Percentiles rank a stretch among this genome's conserved stretches.
Conservation (phyloP, 140 eudicot species). For the Bidens hawaiensis region DNA sequence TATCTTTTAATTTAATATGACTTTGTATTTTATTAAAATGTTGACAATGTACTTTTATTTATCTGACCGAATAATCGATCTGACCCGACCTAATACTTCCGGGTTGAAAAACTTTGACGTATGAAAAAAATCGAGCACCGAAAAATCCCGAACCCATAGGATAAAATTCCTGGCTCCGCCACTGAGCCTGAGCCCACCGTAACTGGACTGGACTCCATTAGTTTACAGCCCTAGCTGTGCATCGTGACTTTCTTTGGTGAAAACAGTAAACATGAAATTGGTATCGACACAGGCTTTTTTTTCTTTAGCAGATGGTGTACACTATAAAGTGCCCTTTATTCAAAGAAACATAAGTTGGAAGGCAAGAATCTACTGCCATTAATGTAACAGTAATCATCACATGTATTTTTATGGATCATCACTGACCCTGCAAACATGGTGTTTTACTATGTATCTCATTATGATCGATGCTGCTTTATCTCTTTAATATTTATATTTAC, state of each 20-base stretch:
- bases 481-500: conserved; percentile 17
- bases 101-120: too few relatives aligned
- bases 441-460: conserved; percentile 31
- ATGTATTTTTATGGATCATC: conserved; percentile 26
- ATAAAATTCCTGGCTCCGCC: too few relatives aligned
- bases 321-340: neutral
- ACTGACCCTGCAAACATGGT: conserved; percentile 20
- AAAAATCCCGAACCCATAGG: too few relatives aligned
- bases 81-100: too few relatives aligned
- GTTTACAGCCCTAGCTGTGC: too few relatives aligned
- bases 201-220: too few relatives aligned
- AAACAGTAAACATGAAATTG: neutral
- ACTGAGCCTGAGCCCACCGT: too few relatives aligned
- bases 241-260: conserved; percentile 10
- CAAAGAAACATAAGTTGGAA: neutral
- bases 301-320: conserved; percentile 1
- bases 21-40: too few relatives aligned
- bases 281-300: neutral
- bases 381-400: conserved; percentile 22
- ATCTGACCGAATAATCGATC: too few relatives aligned
- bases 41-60: too few relatives aligned
- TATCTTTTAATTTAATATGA: too few relatives aligned
- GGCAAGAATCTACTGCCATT: conserved; percentile 18
- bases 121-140: too few relatives aligned
- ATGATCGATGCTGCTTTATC: conserved; percentile 19